These are phyloP conservation scores for Fusarium caatingaense DNA, from an alignment of 2,329 filamentous ascomycete species.

Conservation along the genomic window DNA sequence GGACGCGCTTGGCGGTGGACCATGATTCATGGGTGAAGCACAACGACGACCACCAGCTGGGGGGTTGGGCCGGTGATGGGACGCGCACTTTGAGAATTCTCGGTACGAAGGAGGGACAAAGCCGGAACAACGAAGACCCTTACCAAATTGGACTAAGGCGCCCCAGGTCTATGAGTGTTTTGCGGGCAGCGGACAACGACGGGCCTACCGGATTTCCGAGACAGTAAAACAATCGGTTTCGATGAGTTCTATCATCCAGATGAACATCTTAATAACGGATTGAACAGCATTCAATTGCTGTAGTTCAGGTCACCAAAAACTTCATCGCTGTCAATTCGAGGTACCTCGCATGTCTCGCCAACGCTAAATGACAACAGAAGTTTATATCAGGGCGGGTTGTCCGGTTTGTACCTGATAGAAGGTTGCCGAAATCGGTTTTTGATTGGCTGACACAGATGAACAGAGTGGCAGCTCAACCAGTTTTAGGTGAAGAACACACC, in stretches of 20 bases:
- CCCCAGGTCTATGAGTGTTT: conserved; percentile 12
- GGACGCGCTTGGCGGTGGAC: conserved; percentile 50
- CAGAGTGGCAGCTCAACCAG: conserved; percentile 18
- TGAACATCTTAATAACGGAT: background rate
- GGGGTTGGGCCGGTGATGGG: conserved; percentile 43
- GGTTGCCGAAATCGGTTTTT: conserved; percentile 16
- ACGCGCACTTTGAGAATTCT: conserved; percentile 46
- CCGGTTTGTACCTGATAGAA: conserved; percentile 35
- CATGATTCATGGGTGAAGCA: conserved; percentile 50
- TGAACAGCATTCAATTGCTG: background rate
- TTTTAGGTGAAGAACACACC: conserved; percentile 19
- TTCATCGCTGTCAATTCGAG: background rate
- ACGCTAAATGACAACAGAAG: conserved; percentile 19
- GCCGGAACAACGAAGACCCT: conserved; percentile 43
- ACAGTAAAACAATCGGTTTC: background rate
- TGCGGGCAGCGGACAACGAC: conserved; percentile 43
- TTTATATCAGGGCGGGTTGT: conserved; percentile 36
- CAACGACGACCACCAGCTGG: conserved; percentile 39
- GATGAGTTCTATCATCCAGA: background rate
- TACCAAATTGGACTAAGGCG: conserved; percentile 35
- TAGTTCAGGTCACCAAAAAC: background rate
- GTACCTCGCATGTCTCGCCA: conserved; percentile 19
- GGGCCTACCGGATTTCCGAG: conserved; percentile 46
- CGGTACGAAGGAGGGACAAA: conserved; percentile 44
- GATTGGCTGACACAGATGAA: conserved; percentile 32